phyloP scores from a whole-genome alignment of 2,329 filamentous ascomycete species.

The Alternaria alternata region DNA sequence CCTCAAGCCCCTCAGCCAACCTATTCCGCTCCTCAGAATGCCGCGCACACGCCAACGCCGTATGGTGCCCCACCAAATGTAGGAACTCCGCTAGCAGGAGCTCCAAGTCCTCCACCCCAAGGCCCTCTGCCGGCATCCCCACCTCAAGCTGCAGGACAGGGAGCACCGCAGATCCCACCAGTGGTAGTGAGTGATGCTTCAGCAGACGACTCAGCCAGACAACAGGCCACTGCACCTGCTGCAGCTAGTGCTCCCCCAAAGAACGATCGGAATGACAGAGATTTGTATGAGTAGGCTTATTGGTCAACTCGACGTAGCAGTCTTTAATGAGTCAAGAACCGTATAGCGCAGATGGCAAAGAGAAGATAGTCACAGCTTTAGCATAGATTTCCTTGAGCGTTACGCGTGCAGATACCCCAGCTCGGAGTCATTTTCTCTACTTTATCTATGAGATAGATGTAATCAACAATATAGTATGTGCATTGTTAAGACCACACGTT shows the following conservation, averaged over 20 bases:
- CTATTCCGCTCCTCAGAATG: slow-evolving; percentile 18
- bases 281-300: slow-evolving; percentile 28
- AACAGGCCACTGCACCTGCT: slow-evolving; percentile 7
- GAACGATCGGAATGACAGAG: slow-evolving; percentile 26
- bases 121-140: slow-evolving; percentile 10
- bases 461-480: neutral
- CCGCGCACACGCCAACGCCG: neutral
- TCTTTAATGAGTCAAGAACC: neutral
- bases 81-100: neutral
- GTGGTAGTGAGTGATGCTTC: slow-evolving; percentile 6
- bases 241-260: slow-evolving; percentile 17
- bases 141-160: neutral
- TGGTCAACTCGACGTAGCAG: neutral
- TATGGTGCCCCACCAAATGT: slow-evolving; percentile 1
- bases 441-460: too few species aligned
- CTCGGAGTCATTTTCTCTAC: neutral
- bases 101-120: slow-evolving; percentile 15
- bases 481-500: neutral
- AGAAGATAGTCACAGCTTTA: neutral
- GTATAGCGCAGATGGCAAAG: neutral
- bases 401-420: slow-evolving; percentile 9
- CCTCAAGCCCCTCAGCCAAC: slow-evolving; percentile 25
- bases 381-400: neutral
- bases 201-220: neutral
- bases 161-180: slow-evolving; percentile 8